These are phyloP conservation scores for Mucor sp. DNA, from an alignment of 371 early-diverging fungal species.

Conservation along the genomic window DNA sequence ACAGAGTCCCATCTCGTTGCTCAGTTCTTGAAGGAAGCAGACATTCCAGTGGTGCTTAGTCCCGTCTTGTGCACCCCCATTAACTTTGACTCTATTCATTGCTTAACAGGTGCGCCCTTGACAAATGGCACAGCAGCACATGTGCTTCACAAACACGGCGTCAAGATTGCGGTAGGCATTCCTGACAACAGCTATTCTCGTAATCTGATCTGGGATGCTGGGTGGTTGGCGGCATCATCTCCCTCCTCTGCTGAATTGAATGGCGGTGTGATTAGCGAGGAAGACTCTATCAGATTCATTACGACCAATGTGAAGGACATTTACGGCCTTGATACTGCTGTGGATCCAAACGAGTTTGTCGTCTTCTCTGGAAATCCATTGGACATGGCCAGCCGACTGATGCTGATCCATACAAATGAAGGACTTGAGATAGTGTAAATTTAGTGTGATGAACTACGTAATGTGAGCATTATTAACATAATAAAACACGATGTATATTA, in stretches of 20 bases:
- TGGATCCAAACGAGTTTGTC: constrained; percentile 36
- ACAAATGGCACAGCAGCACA: constrained; percentile 63
- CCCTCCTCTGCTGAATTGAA: constrained; percentile 15
- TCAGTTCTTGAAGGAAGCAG: constrained; percentile 52
- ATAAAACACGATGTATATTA: no score
- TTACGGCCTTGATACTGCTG: constrained; percentile 42
- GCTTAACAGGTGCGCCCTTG: constrained; percentile 62
- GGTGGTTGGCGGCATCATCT: constrained; percentile 61
- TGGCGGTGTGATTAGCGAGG: constrained; percentile 48
- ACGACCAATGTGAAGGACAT: constrained; percentile 72
- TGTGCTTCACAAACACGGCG: constrained; percentile 62
- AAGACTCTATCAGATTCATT: constrained; percentile 71
- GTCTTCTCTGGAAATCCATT: constrained; percentile 62
- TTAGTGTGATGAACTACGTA: no score
- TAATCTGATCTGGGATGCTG: constrained; percentile 78
- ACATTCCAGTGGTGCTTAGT: constrained; percentile 66
- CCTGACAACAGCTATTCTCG: constrained; percentile 60
- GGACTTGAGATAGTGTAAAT: constrained; percentile 3
- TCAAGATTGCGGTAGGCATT: constrained; percentile 65
- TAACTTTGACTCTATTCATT: constrained; percentile 67
- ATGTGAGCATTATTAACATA: no score
- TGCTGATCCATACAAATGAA: constrained; percentile 32
- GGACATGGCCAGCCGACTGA: constrained; percentile 50
- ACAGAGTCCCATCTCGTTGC: constrained; percentile 75
- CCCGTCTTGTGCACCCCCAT: constrained; percentile 71